Conservation (phyloP, 108 stramenopile genomes). For the Stephanodiscus triporus region DNA sequence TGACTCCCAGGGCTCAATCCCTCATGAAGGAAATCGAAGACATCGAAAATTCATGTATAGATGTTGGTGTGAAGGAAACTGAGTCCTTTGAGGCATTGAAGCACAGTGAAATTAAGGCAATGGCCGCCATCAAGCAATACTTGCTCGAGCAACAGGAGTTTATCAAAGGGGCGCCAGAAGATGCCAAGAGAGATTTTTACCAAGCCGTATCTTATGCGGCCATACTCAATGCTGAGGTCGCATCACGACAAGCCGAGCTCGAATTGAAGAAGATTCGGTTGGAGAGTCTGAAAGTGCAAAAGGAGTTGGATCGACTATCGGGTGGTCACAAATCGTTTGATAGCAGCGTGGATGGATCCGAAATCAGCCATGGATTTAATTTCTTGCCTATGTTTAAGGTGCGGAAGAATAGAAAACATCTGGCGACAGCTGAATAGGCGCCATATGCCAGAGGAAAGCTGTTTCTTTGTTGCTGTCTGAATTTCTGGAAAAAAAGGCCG, state of each 20-base stretch:
- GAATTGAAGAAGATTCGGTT: conserved; percentile 8
- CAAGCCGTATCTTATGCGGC: neutral
- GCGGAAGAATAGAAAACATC: too few relatives aligned
- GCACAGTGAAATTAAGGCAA: neutral
- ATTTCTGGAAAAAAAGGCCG: too few relatives aligned
- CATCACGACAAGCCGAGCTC: neutral
- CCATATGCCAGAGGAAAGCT: neutral
- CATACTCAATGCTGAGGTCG: neutral
- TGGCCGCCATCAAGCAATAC: neutral
- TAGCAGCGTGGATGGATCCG: too few relatives aligned
- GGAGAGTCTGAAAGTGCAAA: conserved; percentile 1
- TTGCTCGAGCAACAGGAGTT: neutral
- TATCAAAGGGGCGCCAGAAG: neutral
- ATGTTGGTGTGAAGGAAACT: too few relatives aligned
- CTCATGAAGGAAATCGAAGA: neutral
- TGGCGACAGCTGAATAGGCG: neutral
- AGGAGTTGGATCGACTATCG: neutral
- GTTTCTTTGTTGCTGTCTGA: neutral
- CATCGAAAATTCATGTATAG: neutral
- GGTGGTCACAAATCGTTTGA: neutral
- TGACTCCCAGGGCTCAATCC: neutral
- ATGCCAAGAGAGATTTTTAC: neutral
- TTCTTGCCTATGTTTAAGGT: too few relatives aligned
- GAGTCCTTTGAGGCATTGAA: neutral
- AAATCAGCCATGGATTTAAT: too few relatives aligned